These are phyloP conservation scores for Trichophyton verrucosum DNA, from an alignment of 2,329 filamentous ascomycete genomes.

Conservation along the genomic window DNA sequence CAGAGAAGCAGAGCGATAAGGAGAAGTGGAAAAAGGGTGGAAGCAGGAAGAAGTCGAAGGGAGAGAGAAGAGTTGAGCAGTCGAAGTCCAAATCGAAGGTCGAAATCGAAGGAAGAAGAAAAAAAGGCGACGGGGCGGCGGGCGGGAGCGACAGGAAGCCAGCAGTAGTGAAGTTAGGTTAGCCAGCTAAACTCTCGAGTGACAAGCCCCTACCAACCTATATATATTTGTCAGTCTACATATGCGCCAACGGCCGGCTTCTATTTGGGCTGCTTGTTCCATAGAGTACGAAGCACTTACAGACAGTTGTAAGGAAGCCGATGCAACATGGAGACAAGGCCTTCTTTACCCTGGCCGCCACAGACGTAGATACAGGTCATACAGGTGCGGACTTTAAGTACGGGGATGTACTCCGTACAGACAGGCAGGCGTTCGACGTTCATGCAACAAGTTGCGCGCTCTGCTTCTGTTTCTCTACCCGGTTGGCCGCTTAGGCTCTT, in stretches of 20 bases:
- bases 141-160: conserved; percentile 3
- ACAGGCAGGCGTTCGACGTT: not conserved
- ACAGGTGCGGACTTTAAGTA: not conserved
- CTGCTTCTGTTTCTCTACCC: too few relatives aligned
- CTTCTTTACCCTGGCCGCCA: not conserved
- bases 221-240: not conserved
- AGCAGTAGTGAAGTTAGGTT: too few relatives aligned
- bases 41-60: not conserved
- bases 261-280: not conserved
- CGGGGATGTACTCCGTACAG: not conserved
- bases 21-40: not conserved
- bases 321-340: not conserved
- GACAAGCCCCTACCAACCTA: too few relatives aligned
- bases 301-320: not conserved
- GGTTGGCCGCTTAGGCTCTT: too few relatives aligned
- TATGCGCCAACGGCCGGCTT: not conserved
- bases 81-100: too few relatives aligned
- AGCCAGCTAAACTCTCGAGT: not conserved
- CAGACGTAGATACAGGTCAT: not conserved
- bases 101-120: not conserved
- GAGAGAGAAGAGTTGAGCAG: not conserved
- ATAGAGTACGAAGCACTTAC: not conserved
- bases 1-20: not conserved
- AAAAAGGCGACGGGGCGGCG: not conserved
- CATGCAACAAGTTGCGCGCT: too few relatives aligned